A percentile compares a stretch with the other conserved stretches of the same genome.
phyloP scores from a whole-genome alignment of 495 filamentous ascomycete genomes.

The Penicillium diatomitis region DNA sequence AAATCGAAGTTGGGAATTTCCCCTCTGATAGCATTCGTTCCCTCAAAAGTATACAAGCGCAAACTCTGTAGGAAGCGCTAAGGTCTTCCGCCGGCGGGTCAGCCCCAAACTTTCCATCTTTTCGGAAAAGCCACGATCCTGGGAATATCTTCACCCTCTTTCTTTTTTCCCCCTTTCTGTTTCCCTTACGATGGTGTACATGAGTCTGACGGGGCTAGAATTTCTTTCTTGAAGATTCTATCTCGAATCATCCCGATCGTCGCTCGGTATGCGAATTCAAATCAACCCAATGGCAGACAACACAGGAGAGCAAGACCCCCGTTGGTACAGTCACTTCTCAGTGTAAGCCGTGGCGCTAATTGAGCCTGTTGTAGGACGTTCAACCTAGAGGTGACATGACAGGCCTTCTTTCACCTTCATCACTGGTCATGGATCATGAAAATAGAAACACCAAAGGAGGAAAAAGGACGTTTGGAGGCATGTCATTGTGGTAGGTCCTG shows the following conservation, averaged over 20 bases:
- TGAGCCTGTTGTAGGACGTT: too few relatives aligned
- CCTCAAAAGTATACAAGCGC: constrained; percentile 1
- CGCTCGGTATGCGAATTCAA: not conserved
- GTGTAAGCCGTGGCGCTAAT: too few relatives aligned
- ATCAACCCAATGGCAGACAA: too few relatives aligned
- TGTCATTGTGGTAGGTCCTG: not conserved
- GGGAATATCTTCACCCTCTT: not conserved
- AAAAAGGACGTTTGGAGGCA: too few relatives aligned
- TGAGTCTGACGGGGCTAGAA: not conserved
- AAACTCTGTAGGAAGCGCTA: constrained; percentile 12
- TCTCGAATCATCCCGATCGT: not conserved
- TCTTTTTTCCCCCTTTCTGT: not conserved
- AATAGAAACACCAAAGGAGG: too few relatives aligned
- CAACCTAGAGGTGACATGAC: too few relatives aligned
- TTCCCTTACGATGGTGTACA: constrained; percentile 3
- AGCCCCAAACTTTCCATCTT: constrained; percentile 9
- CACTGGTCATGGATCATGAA: too few relatives aligned
- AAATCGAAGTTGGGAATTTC: too few relatives aligned
- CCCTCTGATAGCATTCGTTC: too few relatives aligned
- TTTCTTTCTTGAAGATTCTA: not conserved
- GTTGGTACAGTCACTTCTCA: too few relatives aligned
- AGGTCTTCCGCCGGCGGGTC: constrained; percentile 12
- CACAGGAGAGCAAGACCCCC: too few relatives aligned
- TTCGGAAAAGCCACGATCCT: constrained; percentile 8
- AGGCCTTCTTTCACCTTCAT: too few relatives aligned